Evolutionary conservation across 2,329 filamentous ascomycete species (phyloP).

Genomic region (Verticillium nonalfalfae): DNA sequence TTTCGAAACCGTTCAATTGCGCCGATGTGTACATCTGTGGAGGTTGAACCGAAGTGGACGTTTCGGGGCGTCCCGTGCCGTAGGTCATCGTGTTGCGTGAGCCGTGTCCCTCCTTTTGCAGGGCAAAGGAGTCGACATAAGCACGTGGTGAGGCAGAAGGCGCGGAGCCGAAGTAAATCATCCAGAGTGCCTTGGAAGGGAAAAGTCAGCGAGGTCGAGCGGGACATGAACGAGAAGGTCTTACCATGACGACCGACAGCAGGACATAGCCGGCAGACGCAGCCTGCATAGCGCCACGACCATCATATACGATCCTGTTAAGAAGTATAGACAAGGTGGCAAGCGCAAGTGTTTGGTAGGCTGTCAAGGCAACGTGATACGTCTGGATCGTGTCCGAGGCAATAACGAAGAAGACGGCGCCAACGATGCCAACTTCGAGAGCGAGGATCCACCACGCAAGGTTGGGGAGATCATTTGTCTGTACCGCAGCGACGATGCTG

Average conservation of each 20-base stretch:
- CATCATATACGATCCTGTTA: conserved; percentile 77
- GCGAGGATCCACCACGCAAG: conserved; percentile 90
- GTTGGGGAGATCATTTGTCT: conserved; percentile 53
- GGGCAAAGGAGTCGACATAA: conserved; percentile 91
- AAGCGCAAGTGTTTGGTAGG: conserved; percentile 76
- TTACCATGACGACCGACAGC: conserved; percentile 84
- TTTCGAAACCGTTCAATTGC: conserved; percentile 93
- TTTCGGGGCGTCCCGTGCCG: conserved; percentile 75
- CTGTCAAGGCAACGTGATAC: conserved; percentile 87
- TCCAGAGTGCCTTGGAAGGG: conserved; percentile 76
- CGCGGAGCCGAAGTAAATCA: conserved; percentile 96
- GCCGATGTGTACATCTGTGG: conserved; percentile 98
- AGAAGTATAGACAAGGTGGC: conserved; percentile 82
- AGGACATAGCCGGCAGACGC: conserved; percentile 90
- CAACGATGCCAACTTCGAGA: conserved; percentile 78
- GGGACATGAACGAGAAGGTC: conserved; percentile 23
- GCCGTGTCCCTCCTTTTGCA: conserved; percentile 76
- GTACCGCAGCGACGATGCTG: conserved; percentile 66
- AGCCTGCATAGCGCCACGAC: conserved; percentile 70
- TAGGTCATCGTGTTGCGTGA: conserved; percentile 67
- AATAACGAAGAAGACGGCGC: conserved; percentile 75
- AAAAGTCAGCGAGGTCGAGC: neutral
- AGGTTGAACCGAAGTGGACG: conserved; percentile 67
- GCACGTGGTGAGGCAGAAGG: conserved; percentile 79
- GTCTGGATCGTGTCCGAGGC: conserved; percentile 78